phyloP scores from a whole-genome alignment of 2,329 filamentous ascomycete genomes.

The Aspergillus quadrilineatus region DNA sequence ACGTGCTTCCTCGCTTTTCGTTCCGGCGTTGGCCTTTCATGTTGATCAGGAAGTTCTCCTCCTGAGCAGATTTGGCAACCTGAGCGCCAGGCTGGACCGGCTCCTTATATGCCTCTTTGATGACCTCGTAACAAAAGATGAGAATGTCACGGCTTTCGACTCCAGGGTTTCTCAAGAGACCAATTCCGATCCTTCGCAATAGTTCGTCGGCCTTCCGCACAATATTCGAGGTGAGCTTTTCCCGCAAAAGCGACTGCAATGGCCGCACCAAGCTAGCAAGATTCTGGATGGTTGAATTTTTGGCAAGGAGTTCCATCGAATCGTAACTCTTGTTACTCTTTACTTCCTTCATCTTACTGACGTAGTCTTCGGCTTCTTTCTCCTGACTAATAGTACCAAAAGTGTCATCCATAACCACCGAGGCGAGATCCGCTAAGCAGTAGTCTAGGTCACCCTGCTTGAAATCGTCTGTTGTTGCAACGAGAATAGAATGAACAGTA shows the following conservation, averaged over 20 bases:
- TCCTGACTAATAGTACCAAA: constrained; percentile 91
- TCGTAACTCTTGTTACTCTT: constrained; percentile 98
- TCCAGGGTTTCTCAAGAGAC: constrained; percentile 76
- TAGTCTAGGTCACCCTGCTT: constrained; percentile 85
- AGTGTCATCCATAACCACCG: constrained; percentile 93
- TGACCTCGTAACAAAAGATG: constrained; percentile 93
- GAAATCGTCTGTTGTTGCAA: constrained; percentile 70
- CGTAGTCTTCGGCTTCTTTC: constrained; percentile 95
- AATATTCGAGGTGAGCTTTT: constrained; percentile 79
- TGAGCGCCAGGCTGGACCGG: constrained; percentile 45
- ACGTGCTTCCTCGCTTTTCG: constrained; percentile 68
- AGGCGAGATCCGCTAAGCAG: constrained; percentile 73
- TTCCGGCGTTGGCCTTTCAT: constrained; percentile 72
- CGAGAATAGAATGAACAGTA: constrained; percentile 87
- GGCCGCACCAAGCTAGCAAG: constrained; percentile 76
- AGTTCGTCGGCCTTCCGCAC: constrained; percentile 89
- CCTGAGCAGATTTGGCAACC: constrained; percentile 28
- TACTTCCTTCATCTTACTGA: constrained; percentile 93
- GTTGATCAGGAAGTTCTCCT: constrained; percentile 71
- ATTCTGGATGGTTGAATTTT: constrained; percentile 71
- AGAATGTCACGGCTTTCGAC: constrained; percentile 78
- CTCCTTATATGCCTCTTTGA: constrained; percentile 78
- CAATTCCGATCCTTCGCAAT: constrained; percentile 76
- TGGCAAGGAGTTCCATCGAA: constrained; percentile 89
- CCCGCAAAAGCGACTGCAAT: constrained; percentile 72